Evolutionary conservation across 1,284 basidiomycete genomes (phyloP).

Genomic region (Cryptococcus hybrid): DNA sequence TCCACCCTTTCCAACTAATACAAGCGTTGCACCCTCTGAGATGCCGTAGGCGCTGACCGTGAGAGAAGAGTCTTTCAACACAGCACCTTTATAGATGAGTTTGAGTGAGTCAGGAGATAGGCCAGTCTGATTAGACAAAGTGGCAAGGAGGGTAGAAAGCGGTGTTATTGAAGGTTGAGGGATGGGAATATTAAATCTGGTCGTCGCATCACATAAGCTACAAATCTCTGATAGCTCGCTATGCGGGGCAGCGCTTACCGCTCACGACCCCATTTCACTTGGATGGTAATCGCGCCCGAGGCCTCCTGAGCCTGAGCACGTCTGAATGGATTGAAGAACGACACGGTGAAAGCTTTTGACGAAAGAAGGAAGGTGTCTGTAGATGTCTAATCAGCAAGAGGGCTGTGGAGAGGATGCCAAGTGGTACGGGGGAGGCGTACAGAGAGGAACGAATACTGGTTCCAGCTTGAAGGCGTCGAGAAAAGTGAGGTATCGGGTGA

Average conservation of each 20-base stretch:
- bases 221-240: no score
- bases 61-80: constrained; percentile 47
- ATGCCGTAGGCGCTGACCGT: constrained; percentile 49
- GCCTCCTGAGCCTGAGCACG: constrained; percentile 41
- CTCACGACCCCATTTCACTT: constrained; percentile 47
- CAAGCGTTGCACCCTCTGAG: constrained; percentile 40
- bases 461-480: not conserved
- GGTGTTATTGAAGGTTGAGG: constrained; percentile 44
- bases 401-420: no score
- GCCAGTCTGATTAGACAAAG: constrained; percentile 44
- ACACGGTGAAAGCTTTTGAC: constrained; percentile 28
- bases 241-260: constrained; percentile 23
- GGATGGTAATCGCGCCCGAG: constrained; percentile 37
- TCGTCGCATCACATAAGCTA: not conserved
- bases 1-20: constrained; percentile 44
- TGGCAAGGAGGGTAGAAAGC: constrained; percentile 39
- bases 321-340: constrained; percentile 47
- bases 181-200: constrained; percentile 50
- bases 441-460: not conserved
- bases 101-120: constrained; percentile 42
- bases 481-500: not conserved
- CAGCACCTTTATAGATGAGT: constrained; percentile 49
- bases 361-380: constrained; percentile 17
- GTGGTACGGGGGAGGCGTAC: not conserved
- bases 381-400: no score